phyloP scores from a whole-genome alignment of 441 rosid genomes.

The Bocquillonia castaneifolia region DNA sequence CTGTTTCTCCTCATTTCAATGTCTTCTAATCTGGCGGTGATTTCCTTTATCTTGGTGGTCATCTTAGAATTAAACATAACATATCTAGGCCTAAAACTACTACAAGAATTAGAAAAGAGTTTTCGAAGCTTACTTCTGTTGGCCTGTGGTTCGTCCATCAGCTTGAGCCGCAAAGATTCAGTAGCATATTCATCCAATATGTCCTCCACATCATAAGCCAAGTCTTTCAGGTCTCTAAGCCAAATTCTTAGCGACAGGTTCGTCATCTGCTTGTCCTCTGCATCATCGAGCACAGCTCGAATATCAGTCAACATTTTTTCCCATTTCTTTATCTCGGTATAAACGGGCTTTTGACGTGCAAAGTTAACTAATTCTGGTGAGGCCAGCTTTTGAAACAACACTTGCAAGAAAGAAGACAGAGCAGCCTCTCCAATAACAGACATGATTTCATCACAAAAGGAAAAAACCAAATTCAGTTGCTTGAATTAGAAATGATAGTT shows the following conservation, averaged over 20 bases:
- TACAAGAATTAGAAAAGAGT: not conserved
- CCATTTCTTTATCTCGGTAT: constrained; percentile 17
- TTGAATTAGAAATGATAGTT: too few species aligned
- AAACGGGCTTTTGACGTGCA: constrained; percentile 6
- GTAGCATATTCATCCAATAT: constrained; percentile 18
- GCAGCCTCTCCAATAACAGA: constrained; percentile 15
- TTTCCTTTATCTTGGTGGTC: too few species aligned
- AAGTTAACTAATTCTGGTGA: constrained; percentile 16
- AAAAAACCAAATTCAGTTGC: not conserved
- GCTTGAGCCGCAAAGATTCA: constrained; percentile 7
- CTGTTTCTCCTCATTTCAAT: too few species aligned
- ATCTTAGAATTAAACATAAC: too few species aligned
- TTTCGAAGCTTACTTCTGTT: constrained; percentile 6
- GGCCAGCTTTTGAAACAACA: constrained; percentile 6
- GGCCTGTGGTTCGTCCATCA: not conserved
- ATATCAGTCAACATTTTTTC: constrained; percentile 1
- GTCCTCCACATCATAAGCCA: constrained; percentile 27
- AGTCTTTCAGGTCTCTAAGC: constrained; percentile 23
- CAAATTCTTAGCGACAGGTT: constrained; percentile 14
- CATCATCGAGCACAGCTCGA: constrained; percentile 22
- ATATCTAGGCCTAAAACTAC: too few species aligned
- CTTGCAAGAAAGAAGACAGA: constrained; percentile 6
- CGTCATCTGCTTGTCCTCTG: constrained; percentile 24
- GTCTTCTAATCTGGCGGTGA: too few species aligned
- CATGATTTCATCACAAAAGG: not conserved